Base-by-base conservation (phyloP, 192 early-diverging fungal genomes). In the Entophlyctis luteolus region DNA sequence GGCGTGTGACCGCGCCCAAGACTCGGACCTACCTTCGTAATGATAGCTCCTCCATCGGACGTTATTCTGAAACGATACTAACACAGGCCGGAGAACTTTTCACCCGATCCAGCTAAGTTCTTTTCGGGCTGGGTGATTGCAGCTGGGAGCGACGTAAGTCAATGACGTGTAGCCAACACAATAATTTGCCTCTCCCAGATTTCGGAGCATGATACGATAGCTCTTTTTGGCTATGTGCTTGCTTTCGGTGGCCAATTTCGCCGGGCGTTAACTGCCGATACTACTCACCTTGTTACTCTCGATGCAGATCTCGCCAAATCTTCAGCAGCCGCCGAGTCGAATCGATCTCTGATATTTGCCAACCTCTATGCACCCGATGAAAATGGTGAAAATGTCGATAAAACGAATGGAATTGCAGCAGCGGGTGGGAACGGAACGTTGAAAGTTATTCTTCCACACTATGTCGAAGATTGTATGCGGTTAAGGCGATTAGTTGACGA, bases 401-500 rank as follows among this genome's bases (percentile, higher is more conserved):
- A 27, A 34, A 75, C 73, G 53, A 42, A 84, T 31, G 77, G 74
- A n/a, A n/a, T n/a, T n/a, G n/a, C n/a, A n/a, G n/a, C n/a, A n/a
- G n/a, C n/a, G n/a, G n/a, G n/a, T n/a, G n/a, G n/a, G n/a, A n/a
- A n/a, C n/a, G n/a, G n/a, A n/a, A n/a, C n/a, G n/a, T 79, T 88
- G 36, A 81, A 71, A 49, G 48, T 85, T 14, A 76, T 92, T 54
- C 68, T 92, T 29, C 89, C 89, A 37, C 86, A 90, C 50, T 92
- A 87, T 83, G 87, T 92, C 68, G 80, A 89, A 39, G 80, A 83
- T 39, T 85, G 84, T 56, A 71, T 88, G 28, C 83, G 81, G 42
- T 49, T 90, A 33, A 74, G 75, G 45, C 57, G 77, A 28, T 48
- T 66, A 18, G 68, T 88, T 46, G 73, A 79, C 0, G 81, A 84